Base-by-base conservation (phyloP, 352 stramenopile genomes). In the Elongisporangium senticosum region DNA sequence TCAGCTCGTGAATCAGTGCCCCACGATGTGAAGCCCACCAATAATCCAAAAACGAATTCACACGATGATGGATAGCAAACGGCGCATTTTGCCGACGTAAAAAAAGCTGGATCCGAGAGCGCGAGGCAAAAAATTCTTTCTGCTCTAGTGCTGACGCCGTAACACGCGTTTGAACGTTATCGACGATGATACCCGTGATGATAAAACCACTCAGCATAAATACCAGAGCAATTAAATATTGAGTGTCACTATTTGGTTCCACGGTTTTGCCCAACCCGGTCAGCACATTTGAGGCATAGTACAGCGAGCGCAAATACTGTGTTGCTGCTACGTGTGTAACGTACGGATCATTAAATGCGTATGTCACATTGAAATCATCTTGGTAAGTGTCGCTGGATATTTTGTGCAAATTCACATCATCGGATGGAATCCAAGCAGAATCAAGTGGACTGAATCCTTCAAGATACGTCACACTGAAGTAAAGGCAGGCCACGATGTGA, bases 11-110 rank as follows among this genome's bases (percentile, higher is more conserved):
- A 2, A 79, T 77, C 0, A 67, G 68, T 0, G 71, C 70, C 0
- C 75, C 75, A 1, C 75, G 71, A 57, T 88, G 78, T 0, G 75
- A 69, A 14, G 72, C 66, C 78, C 78, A 86, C 78, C 78, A 86
- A 60, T 76, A 88, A 39, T 88, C 78, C 6, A 88, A 55, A 40
- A 85, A 88, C 7, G 68, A 55, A 49, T 79, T 81, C 0, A 83
- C 78, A 1, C 78, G 75, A 11, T 79, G 64, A 20, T 83, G 67
- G 47, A 88, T 73, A 0, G 63, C 62, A 0, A 78, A 62, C 0
- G 75, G 72, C 0, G 73, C 75, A 13, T 72, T 75, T 39, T 88
- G 78, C 1, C 65, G 75, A 4, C 66, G 56, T 17, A 88, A 61
- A 49, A 86, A 88, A 0, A 64, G 62, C 49, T 85, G 71, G 24